phyloP scores from a whole-genome alignment of 768 basidiomycete species.

The Trametes cubensis region DNA sequence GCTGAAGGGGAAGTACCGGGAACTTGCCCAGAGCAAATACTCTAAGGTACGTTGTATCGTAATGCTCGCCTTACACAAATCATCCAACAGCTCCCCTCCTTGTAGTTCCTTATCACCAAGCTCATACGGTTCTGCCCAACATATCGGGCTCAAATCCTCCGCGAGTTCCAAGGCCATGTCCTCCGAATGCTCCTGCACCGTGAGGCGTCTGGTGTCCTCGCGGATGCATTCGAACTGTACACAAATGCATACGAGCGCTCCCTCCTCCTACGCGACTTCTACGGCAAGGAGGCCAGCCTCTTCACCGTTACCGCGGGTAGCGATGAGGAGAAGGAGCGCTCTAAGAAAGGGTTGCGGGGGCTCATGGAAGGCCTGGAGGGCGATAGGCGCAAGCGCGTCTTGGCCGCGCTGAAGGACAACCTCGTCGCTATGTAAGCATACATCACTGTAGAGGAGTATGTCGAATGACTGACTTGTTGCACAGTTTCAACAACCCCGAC shows the following conservation, averaged over 20 bases:
- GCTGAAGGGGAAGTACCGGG: conserved; percentile 77
- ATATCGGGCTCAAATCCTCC: conserved; percentile 74
- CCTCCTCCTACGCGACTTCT: conserved; percentile 82
- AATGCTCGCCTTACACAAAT: background rate
- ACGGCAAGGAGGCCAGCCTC: conserved; percentile 83
- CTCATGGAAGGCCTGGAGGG: conserved; percentile 64
- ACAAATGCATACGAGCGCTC: conserved; percentile 84
- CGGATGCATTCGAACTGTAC: conserved; percentile 88
- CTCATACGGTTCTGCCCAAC: conserved; percentile 74
- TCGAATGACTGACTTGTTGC: conserved; percentile 2
- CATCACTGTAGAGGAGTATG: background rate
- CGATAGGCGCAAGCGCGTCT: conserved; percentile 66
- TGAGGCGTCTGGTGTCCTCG: conserved; percentile 80
- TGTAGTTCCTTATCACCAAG: conserved; percentile 79
- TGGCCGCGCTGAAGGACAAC: conserved; percentile 72
- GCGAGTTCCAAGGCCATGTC: conserved; percentile 77
- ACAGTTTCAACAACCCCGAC: conserved; percentile 88
- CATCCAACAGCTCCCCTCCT: background rate
- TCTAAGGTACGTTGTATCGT: conserved; percentile 63
- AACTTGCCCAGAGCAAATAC: conserved; percentile 84
- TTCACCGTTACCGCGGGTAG: conserved; percentile 64
- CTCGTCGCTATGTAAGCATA: conserved; percentile 69
- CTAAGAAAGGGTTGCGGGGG: conserved; percentile 68
- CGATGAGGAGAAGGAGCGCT: conserved; percentile 62
- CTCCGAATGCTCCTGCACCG: conserved; percentile 80